Percentiles rank a stretch among this genome's conserved stretches.
These are phyloP conservation scores for Fraxinus nigra DNA, from an alignment of 305 asterid genomes.

Conservation along the genomic window DNA sequence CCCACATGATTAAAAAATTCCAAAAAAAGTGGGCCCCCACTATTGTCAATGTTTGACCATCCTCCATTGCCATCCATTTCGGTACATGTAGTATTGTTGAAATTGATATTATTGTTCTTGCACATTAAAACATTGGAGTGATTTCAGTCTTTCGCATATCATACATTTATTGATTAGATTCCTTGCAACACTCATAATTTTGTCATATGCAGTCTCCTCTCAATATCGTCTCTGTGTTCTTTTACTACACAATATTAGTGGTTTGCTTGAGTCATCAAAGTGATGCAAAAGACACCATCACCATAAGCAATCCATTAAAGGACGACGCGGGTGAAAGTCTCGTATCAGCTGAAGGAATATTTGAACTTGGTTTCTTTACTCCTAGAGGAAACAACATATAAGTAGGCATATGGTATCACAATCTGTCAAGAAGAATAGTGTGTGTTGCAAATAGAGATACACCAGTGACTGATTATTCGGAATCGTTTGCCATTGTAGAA, in stretches of 20 bases:
- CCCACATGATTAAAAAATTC: too few relatives aligned
- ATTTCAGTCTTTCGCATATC: not conserved
- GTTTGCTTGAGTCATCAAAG: not conserved
- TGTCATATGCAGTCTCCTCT: not conserved
- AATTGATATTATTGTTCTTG: not conserved
- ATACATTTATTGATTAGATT: not conserved
- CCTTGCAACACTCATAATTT: not conserved
- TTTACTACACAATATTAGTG: not conserved
- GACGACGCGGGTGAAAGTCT: slow-evolving; percentile 6
- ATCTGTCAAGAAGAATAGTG: slow-evolving; percentile 22
- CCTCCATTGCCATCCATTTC: too few relatives aligned
- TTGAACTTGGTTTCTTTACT: not conserved
- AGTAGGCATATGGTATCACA: slow-evolving; percentile 41
- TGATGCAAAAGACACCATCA: slow-evolving; percentile 15
- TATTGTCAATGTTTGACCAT: too few relatives aligned
- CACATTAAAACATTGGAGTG: not conserved
- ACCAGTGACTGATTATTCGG: slow-evolving; percentile 1
- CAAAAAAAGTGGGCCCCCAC: too few relatives aligned
- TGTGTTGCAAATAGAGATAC: slow-evolving; percentile 34
- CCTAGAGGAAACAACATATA: slow-evolving; percentile 15
- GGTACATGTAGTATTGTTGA: too few relatives aligned
- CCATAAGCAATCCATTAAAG: slow-evolving; percentile 1
- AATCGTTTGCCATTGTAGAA: slow-evolving; percentile 18
- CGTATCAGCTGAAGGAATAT: slow-evolving; percentile 24
- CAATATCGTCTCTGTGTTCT: not conserved